phyloP scores from a whole-genome alignment of 305 asterid genomes.

The Solanum hybrid region DNA sequence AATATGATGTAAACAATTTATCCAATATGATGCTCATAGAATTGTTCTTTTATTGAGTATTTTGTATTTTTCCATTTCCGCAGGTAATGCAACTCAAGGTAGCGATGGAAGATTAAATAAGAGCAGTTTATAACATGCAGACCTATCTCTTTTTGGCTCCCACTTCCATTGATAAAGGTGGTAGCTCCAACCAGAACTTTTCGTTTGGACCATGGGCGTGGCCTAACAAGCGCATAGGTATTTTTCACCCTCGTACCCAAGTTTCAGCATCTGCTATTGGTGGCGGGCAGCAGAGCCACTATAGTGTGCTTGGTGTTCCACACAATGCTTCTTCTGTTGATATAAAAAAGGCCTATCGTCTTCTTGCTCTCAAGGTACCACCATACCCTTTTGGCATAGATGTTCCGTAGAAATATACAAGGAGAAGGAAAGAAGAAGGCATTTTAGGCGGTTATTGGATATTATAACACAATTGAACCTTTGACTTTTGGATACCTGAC shows the following conservation, averaged over 20 bases:
- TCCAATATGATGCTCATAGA: not conserved
- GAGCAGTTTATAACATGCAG: conserved; percentile 25
- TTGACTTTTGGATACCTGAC: not conserved
- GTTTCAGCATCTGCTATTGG: conserved; percentile 29
- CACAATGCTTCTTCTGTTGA: conserved; percentile 49
- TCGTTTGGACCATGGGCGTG: conserved; percentile 14
- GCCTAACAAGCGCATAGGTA: conserved; percentile 11
- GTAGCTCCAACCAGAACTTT: conserved; percentile 15
- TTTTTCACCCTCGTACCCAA: not conserved
- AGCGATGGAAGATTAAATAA: not conserved
- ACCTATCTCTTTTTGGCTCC: conserved; percentile 32
- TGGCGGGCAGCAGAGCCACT: conserved; percentile 47
- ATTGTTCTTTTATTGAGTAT: not conserved
- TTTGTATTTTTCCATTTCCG: not conserved
- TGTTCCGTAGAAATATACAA: not conserved
- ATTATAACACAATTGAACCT: not conserved
- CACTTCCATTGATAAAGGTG: conserved; percentile 42
- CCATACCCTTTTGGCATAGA: not conserved
- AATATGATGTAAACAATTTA: not conserved
- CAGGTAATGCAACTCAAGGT: not conserved
- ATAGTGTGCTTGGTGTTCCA: conserved; percentile 55
- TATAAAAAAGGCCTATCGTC: conserved; percentile 68
- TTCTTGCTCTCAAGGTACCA: conserved; percentile 77
- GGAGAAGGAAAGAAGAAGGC: not conserved
- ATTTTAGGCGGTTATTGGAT: not conserved